Evolutionary conservation across 768 basidiomycete species (phyloP).

Genomic region (Pleurotus salmoneostramineus): DNA sequence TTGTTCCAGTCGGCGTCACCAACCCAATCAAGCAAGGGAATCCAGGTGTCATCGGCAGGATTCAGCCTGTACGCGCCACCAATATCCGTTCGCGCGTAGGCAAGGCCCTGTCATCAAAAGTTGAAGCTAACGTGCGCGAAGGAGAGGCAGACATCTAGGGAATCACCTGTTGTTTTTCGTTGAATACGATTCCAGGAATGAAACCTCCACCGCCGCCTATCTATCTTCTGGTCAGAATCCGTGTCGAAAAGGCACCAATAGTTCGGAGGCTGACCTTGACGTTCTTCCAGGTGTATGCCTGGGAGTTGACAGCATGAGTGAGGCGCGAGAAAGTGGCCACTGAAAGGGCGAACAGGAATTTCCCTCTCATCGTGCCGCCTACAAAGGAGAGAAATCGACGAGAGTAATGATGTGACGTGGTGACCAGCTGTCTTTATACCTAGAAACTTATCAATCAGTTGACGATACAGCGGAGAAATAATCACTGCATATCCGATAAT

Average conservation of each 20-base stretch:
- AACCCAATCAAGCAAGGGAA: slow-evolving; percentile 54
- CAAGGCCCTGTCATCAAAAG: slow-evolving; percentile 37
- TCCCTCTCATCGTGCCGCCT: not conserved
- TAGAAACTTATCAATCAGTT: not conserved
- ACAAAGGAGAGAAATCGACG: not conserved
- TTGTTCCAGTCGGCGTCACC: slow-evolving; percentile 48
- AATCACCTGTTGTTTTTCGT: slow-evolving; percentile 41
- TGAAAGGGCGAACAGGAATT: slow-evolving; percentile 25
- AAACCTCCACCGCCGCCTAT: slow-evolving; percentile 29
- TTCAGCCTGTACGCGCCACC: slow-evolving; percentile 65
- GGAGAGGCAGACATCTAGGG: not conserved
- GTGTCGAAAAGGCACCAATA: not conserved
- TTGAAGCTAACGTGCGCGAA: not conserved
- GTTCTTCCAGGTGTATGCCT: slow-evolving; percentile 58
- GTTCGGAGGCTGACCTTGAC: slow-evolving; percentile 31
- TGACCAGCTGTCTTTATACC: not conserved
- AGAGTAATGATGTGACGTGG: not conserved
- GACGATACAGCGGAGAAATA: slow-evolving; percentile 2
- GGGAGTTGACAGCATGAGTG: slow-evolving; percentile 36
- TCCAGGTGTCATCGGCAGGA: slow-evolving; percentile 51
- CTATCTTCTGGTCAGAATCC: not conserved
- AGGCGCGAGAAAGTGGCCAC: slow-evolving; percentile 20
- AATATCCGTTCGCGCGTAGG: slow-evolving; percentile 63
- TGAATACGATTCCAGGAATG: slow-evolving; percentile 48
- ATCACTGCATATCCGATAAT: not conserved